These are phyloP conservation scores for Rhododendron ferrugineum DNA, from an alignment of 148 eudicot species.

Conservation along the genomic window DNA sequence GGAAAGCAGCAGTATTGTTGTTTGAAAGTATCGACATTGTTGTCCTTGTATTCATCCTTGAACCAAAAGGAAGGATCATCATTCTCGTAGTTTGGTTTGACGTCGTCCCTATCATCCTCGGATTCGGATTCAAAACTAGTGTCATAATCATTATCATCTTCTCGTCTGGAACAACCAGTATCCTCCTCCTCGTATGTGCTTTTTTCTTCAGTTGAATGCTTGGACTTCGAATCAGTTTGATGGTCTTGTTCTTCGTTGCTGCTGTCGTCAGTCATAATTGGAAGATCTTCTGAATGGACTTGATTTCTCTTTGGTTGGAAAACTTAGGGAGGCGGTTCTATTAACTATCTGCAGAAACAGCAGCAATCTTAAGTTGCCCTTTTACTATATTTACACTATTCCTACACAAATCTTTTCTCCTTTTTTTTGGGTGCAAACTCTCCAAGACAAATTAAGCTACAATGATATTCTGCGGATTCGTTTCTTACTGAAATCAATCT, in stretches of 20 bases:
- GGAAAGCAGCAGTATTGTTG: neutral
- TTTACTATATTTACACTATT: no score
- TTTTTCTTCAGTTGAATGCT: neutral
- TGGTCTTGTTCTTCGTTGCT: neutral
- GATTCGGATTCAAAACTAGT: neutral
- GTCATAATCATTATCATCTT: neutral
- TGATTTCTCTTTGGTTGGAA: neutral
- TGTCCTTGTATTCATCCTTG: neutral
- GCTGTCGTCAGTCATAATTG: neutral
- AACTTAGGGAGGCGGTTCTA: neutral
- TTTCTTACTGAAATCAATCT: no score
- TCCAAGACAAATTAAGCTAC: no score
- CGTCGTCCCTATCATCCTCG: neutral
- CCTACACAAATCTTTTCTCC: no score
- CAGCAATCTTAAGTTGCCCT: no score
- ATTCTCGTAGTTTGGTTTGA: neutral
- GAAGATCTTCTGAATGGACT: neutral
- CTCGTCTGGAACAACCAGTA: neutral
- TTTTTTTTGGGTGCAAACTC: no score
- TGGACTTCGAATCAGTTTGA: neutral
- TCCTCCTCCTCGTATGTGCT: neutral
- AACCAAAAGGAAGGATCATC: neutral
- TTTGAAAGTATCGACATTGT: neutral
- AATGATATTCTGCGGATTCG: no score
- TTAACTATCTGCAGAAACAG: neutral